phyloP scores from a whole-genome alignment of 202 grass and related monocot species.

The Elaeis oleifera region DNA sequence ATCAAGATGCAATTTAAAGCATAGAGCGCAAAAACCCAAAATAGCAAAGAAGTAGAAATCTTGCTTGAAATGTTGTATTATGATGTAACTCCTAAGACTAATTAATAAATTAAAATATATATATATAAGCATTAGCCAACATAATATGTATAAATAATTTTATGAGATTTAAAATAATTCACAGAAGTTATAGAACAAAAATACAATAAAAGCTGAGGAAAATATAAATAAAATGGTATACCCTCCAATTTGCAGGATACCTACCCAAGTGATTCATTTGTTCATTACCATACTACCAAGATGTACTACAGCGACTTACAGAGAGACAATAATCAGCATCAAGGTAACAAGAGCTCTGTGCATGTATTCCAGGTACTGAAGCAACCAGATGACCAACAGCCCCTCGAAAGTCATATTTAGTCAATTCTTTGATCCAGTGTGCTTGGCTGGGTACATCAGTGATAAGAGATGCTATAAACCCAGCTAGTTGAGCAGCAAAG shows the following conservation, averaged over 20 bases:
- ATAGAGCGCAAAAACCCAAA: too few relatives aligned
- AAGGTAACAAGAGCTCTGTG: conserved; percentile 36
- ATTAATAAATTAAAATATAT: too few relatives aligned
- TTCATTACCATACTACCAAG: neutral
- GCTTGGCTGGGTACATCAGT: conserved; percentile 59
- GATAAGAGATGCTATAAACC: conserved; percentile 64
- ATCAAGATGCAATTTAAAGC: too few relatives aligned
- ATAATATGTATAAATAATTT: conserved; percentile 2
- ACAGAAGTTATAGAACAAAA: neutral
- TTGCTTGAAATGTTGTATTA: too few relatives aligned
- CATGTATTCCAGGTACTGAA: conserved; percentile 66
- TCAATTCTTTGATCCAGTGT: conserved; percentile 70
- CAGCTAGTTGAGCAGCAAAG: conserved; percentile 69
- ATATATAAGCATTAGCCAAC: too few relatives aligned
- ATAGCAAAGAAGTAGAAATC: too few relatives aligned
- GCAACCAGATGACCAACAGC: conserved; percentile 61
- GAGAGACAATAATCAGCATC: conserved; percentile 52
- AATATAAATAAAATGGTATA: too few relatives aligned
- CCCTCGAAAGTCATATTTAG: conserved; percentile 67
- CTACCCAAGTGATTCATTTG: neutral
- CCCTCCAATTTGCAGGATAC: neutral
- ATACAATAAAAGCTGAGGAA: too few relatives aligned
- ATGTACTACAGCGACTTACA: conserved; percentile 42
- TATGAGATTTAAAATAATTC: neutral
- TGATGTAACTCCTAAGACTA: too few relatives aligned